Evolutionary conservation across 768 basidiomycete genomes (phyloP), one percentile per base, ranked within the genome.

Genomic region (Tephrocybe sp.): DNA sequence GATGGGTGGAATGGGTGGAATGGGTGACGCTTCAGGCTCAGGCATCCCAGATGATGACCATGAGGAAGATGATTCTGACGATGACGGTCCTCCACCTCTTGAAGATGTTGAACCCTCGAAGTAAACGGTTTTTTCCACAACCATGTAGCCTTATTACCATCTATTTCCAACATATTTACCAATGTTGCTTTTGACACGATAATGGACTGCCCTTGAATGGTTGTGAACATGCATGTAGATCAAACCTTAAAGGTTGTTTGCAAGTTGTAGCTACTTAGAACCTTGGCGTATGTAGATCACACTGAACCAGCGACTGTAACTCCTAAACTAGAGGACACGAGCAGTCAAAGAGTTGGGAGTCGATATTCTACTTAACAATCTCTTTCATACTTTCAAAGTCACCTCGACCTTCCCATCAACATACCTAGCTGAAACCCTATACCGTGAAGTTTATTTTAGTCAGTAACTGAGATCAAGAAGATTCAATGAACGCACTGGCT

Each of bases 81-180:
- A 83, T 43, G 87, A 84, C 36, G 87, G 83, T 45, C 89, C 88
- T 49, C 90, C 90, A 45, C 87, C 89, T 59, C 84, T 92, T 41
- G 90, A 92, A 71, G 82, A 84, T n/a, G 74, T 73, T 26, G 77
- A 79, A 60, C 62, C 72, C 17, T 23, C 69, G 41, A 77, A 77
- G 62, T 74, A 69, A 64, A 62, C 26, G n/a, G 20, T 13, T 35
- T 2, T n/a, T n/a, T n/a, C n/a, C n/a, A 38, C 39, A 32, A 4
- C 35, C 4, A 3, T 13, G 35, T 16, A 22, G 10, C 4, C 12
- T n/a, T 22, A 16, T 34, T 8, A 13, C 32, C 10, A 19, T 17
- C 35, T 30, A 14, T 36, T 36, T 36, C 17, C 13, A 36, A 14
- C 35, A 13, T 36, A 36, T 36, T 34, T 12, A 11, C 35, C 35